These are phyloP conservation scores for Helicostylum pulchrum DNA, from an alignment of 192 early-diverging fungal species.

Conservation along the genomic window DNA sequence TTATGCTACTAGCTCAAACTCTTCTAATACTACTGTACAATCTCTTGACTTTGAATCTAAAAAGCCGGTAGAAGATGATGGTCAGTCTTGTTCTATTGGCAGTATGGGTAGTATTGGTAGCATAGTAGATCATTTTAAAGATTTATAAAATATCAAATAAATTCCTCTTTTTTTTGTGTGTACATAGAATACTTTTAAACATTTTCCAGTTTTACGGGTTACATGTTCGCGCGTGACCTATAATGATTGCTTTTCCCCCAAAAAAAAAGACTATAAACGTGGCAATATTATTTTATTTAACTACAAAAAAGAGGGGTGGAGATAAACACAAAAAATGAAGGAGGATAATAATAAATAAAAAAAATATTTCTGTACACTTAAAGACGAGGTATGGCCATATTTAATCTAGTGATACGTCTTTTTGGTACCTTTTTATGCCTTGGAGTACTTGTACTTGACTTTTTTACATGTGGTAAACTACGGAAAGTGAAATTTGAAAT, in stretches of 20 bases:
- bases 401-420: constrained; percentile 31
- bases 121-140: constrained; percentile 2
- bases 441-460: constrained; percentile 5
- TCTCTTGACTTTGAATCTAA: no score
- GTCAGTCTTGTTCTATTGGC: not conserved
- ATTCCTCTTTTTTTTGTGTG: not conserved
- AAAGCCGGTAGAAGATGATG: not conserved
- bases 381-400: constrained; percentile 6
- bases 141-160: constrained; percentile 1
- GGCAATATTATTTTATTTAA: not conserved
- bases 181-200: no score
- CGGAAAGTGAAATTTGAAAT: constrained; percentile 81
- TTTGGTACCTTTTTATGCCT: constrained; percentile 37
- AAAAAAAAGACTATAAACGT: not conserved
- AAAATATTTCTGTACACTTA: not conserved
- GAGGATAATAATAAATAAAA: constrained; percentile 4
- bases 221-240: no score
- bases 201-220: no score
- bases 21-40: not conserved
- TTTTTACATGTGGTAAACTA: constrained; percentile 45
- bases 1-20: not conserved
- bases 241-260: no score
- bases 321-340: not conserved
- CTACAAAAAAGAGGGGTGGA: not conserved
- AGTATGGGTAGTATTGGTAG: constrained; percentile 12